Base-by-base conservation (phyloP, 768 basidiomycete genomes). In the Phylloporus arenicola region DNA sequence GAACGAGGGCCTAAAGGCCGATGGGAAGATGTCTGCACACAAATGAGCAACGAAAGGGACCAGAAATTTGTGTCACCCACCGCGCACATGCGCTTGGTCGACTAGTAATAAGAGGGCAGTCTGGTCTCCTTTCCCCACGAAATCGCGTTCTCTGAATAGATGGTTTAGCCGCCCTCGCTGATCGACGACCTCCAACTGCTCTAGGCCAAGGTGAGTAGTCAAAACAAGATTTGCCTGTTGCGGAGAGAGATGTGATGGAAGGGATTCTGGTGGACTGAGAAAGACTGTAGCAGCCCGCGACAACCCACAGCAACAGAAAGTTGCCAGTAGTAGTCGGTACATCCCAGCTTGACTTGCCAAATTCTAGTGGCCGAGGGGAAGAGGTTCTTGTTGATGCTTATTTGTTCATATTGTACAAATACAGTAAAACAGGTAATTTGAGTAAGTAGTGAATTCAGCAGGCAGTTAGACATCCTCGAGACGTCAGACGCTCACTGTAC, bases 181-280 rank as follows among this genome's bases (percentile, higher is more conserved):
- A 52, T 72, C 71, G 25, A 81, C 64, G 22, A 72, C 68, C 60
- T 86, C 83, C 56, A 83, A 82, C 17, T 68, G 68, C 57, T 88
- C 87, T 6, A 88, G 75, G n/a, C 83, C 81, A 11, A 89, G 76
- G 63, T 89, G 86, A 47, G 77, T 79, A 17, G 85, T 78, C 29
- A 90, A 70, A 6, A 74, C 79, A 31, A 79, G 74, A 57, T 76
- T 81, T 38, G 83, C 83, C 44, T 80, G 77, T 37, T 76, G 72
- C 24, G 75, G 71, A 17, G 78, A 75, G 22, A 82, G 67, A 17
- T 56, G 67, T 5, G 76, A 58, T 1, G 67, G 72, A 39, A 72
- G 59, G 12, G 64, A 60, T 3, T 70, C 54, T 7, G 64, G 54
- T 37, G 86, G 82, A 48, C 74, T 75, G 16, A 88, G 70, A 62